phyloP scores from a whole-genome alignment of 1,284 basidiomycete genomes.

The Austroboletus rostrupii region DNA sequence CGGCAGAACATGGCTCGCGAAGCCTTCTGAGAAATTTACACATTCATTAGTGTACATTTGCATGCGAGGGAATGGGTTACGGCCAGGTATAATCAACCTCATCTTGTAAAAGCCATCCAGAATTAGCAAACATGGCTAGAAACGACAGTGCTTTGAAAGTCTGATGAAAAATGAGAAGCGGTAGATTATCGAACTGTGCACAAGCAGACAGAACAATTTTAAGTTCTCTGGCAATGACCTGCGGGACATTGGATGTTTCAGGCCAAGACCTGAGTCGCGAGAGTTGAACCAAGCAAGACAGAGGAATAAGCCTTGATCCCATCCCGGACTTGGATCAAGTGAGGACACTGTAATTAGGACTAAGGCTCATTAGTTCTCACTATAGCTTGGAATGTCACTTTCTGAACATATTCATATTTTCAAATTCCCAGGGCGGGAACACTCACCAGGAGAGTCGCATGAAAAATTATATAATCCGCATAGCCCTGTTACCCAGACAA shows the following conservation, averaged over 20 bases:
- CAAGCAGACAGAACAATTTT: background rate
- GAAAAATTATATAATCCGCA: too few species aligned
- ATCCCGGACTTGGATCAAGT: too few species aligned
- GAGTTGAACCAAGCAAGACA: background rate
- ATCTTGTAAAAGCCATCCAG: slow-evolving; percentile 11
- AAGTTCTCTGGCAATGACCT: background rate
- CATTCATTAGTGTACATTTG: background rate
- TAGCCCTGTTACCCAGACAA: too few species aligned
- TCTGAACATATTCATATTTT: too few species aligned
- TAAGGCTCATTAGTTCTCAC: too few species aligned
- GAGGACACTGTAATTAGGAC: too few species aligned
- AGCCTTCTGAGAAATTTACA: slow-evolving; percentile 6
- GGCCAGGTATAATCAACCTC: slow-evolving; percentile 18
- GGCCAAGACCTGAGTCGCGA: background rate
- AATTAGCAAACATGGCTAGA: slow-evolving; percentile 16
- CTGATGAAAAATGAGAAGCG: background rate
- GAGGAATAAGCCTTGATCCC: too few species aligned
- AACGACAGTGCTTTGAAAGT: slow-evolving; percentile 5
- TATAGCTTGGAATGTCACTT: too few species aligned
- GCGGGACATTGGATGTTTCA: background rate
- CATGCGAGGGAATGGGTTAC: slow-evolving; percentile 7
- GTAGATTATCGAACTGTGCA: background rate
- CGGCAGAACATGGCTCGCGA: slow-evolving; percentile 4
- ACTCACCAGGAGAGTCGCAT: too few species aligned
- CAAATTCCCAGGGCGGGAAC: too few species aligned